Evolutionary conservation across 2,329 filamentous ascomycete genomes (phyloP).

Genomic region (Pseudovirgaria hyperparasitica): DNA sequence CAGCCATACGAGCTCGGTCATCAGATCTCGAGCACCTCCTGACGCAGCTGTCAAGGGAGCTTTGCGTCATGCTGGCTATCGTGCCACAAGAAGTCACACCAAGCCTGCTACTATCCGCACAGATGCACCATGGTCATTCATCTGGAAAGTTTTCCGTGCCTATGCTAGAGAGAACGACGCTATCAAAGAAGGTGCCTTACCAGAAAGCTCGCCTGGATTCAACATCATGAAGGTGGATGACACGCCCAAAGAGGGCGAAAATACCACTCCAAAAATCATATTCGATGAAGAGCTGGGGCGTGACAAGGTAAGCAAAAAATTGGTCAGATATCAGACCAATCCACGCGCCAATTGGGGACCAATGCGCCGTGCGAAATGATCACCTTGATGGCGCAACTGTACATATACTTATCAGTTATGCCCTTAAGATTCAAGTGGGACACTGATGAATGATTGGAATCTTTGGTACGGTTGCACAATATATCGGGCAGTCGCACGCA

Average conservation of each 20-base stretch:
- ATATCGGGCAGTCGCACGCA: too few relatives aligned
- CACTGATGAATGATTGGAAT: too few relatives aligned
- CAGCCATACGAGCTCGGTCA: slow-evolving; percentile 56
- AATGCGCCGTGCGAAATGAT: slow-evolving; percentile 41
- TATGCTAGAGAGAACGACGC: slow-evolving; percentile 76
- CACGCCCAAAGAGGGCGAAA: not conserved
- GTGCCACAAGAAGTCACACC: slow-evolving; percentile 74
- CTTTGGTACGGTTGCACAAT: too few relatives aligned
- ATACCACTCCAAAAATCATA: slow-evolving; percentile 33
- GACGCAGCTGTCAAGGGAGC: slow-evolving; percentile 72
- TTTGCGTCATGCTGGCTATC: slow-evolving; percentile 66
- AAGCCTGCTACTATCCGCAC: slow-evolving; percentile 87
- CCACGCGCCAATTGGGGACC: slow-evolving; percentile 92
- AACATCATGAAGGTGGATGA: slow-evolving; percentile 42
- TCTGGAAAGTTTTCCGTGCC: slow-evolving; percentile 90
- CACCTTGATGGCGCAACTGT: too few relatives aligned
- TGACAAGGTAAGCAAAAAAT: slow-evolving; percentile 49
- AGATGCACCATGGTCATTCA: slow-evolving; percentile 74
- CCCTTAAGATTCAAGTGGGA: too few relatives aligned
- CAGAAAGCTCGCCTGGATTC: slow-evolving; percentile 57
- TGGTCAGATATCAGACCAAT: slow-evolving; percentile 82
- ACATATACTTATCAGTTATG: too few relatives aligned
- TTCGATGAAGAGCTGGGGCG: slow-evolving; percentile 74
- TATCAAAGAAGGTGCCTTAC: slow-evolving; percentile 59
- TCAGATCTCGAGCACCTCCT: slow-evolving; percentile 71